Evolutionary conservation across 116 monocot genomes (phyloP).

Genomic region (Trichopus zeylanicus): DNA sequence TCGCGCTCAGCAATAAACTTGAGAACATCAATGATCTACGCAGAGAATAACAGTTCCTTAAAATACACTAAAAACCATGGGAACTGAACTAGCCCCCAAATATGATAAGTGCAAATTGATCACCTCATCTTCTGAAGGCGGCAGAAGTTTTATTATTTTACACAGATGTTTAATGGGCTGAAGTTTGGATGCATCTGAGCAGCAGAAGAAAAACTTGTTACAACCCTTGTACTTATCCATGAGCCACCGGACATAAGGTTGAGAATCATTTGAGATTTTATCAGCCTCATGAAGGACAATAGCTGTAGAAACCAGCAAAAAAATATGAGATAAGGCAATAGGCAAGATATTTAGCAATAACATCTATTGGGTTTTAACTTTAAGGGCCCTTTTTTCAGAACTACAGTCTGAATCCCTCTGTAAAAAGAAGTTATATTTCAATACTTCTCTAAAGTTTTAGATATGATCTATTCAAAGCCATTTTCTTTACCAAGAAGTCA

Average conservation of each 20-base stretch:
- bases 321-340: not conserved
- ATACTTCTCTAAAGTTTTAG: too few species aligned
- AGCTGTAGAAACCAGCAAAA: slow-evolving; percentile 17
- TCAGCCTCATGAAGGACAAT: slow-evolving; percentile 41
- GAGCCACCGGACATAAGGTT: slow-evolving; percentile 37
- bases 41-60: not conserved
- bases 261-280: slow-evolving; percentile 30
- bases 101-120: slow-evolving; percentile 1
- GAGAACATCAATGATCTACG: slow-evolving; percentile 38
- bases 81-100: not conserved
- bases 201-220: slow-evolving; percentile 35
- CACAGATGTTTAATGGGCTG: slow-evolving; percentile 22
- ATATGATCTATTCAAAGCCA: too few species aligned
- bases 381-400: not conserved
- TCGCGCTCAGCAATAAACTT: slow-evolving; percentile 33
- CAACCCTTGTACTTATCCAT: slow-evolving; percentile 36
- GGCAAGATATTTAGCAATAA: not conserved
- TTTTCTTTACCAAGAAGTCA: not conserved
- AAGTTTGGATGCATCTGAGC: slow-evolving; percentile 37
- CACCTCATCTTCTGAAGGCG: slow-evolving; percentile 34
- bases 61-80: not conserved
- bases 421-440: too few species aligned
- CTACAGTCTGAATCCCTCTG: too few species aligned
- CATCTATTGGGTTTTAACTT: not conserved
- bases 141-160: slow-evolving; percentile 24